Evolutionary conservation across 2,329 filamentous ascomycete species (phyloP).

Genomic region (Hypoxylon sp.): DNA sequence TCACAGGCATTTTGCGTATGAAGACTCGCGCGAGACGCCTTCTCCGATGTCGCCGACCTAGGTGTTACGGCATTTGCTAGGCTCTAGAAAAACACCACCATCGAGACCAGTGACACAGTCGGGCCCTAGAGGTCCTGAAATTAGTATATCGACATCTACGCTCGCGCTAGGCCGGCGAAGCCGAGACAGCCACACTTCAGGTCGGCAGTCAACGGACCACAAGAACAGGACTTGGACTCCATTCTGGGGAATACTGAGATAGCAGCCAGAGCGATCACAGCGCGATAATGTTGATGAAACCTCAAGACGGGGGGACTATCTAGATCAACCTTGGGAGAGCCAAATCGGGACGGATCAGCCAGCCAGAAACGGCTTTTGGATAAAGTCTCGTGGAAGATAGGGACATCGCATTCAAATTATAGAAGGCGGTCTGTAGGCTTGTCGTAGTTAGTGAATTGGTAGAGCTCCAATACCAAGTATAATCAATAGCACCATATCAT

Average conservation of each 20-base stretch:
- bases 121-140: constrained; percentile 15
- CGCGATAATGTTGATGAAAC: background rate
- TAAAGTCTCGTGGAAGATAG: constrained; percentile 24
- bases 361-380: constrained; percentile 20
- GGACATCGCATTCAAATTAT: constrained; percentile 8
- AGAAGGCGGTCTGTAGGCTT: background rate
- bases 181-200: constrained; percentile 21
- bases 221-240: constrained; percentile 31
- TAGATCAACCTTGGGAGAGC: constrained; percentile 5
- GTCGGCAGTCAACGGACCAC: constrained; percentile 18
- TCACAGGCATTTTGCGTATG: constrained; percentile 11
- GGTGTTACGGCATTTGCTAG: constrained; percentile 33
- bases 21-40: constrained; percentile 18
- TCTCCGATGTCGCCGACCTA: constrained; percentile 31
- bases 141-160: constrained; percentile 11
- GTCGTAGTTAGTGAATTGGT: background rate
- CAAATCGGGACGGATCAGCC: constrained; percentile 3
- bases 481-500: background rate
- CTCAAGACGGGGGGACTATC: background rate
- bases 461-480: background rate
- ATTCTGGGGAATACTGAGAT: constrained; percentile 34
- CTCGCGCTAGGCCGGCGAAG: constrained; percentile 11
- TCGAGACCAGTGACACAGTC: constrained; percentile 29
- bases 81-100: constrained; percentile 23
- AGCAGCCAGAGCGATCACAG: constrained; percentile 2